These are phyloP conservation scores for Filosporella fistucella DNA, from an alignment of 495 filamentous ascomycete species.

Conservation along the genomic window DNA sequence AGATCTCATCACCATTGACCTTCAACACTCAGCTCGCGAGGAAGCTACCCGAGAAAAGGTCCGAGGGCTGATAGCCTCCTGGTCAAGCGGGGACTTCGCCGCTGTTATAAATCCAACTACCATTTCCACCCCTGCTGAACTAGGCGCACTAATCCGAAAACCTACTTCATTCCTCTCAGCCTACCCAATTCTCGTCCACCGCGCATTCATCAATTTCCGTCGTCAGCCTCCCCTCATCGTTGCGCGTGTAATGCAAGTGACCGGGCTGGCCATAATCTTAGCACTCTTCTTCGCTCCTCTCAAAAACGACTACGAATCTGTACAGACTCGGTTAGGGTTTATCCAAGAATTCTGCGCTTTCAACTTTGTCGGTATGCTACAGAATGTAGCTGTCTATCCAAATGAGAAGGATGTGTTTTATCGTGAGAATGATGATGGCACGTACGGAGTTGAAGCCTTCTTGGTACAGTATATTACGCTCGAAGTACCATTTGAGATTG, in stretches of 20 bases:
- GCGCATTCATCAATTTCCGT: constrained; percentile 61
- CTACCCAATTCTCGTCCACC: constrained; percentile 58
- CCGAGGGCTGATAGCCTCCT: constrained; percentile 48
- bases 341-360: constrained; percentile 63
- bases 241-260: constrained; percentile 62
- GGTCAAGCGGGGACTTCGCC: constrained; percentile 34
- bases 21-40: constrained; percentile 58
- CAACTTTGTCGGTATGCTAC: constrained; percentile 76
- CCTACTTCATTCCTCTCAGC: constrained; percentile 56
- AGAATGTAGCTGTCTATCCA: constrained; percentile 71
- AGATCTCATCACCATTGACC: constrained; percentile 69
- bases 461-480: constrained; percentile 60
- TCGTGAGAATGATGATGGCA: constrained; percentile 16
- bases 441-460: constrained; percentile 64
- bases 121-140: constrained; percentile 62
- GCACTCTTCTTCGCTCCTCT: constrained; percentile 69
- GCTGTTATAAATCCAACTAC: constrained; percentile 27
- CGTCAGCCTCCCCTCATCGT: constrained; percentile 59
- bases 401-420: constrained; percentile 6
- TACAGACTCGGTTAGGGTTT: constrained; percentile 69
- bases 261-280: constrained; percentile 61
- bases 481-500: constrained; percentile 66
- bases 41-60: constrained; percentile 54
- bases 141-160: constrained; percentile 58
- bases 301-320: constrained; percentile 57